Base-by-base conservation (phyloP, 108 stramenopile species). In the Poteriospumella lacustris region DNA sequence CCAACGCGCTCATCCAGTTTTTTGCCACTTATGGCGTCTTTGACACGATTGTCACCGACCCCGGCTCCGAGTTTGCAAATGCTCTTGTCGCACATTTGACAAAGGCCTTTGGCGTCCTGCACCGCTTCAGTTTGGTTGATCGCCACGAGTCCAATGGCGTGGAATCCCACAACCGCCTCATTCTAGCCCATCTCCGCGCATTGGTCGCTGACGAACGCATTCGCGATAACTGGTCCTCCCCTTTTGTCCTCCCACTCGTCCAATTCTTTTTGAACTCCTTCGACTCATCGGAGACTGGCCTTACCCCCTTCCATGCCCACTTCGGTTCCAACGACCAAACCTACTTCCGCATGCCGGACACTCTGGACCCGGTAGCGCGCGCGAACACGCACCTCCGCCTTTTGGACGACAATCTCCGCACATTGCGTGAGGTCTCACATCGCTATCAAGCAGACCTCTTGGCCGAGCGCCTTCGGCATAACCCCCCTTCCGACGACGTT, bases 111-210 rank as follows among this genome's bases (percentile, higher is more conserved):
- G 60, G 60, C 60, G 36, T 64, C 5, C n/a, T n/a, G 12, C 60
- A 64, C 24, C 15, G 15, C 60, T 64, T 64, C 60, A 64, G 60
- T 34, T 34, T 64, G 5, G 60, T 64, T 9, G 60, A 64, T 33
- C 15, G 60, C 9, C 60, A 64, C 60, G 29, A 64, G 24, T 64
- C 60, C 5, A 64, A 64, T 33, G 60, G 60, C 60, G 60, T 64
- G 12, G 60, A 64, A 33, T 26, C 33, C 9, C 28, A 26, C 29
- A 64, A 64, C 60, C 28, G 36, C 33, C 36, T 33, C 12, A 64
- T 64, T 33, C 31, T 64, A 5, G 3, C 33, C 29, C 60, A 64
- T 34, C 60, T 64, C 15, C 28, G 24, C 9, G n/a, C 60, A 34
- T 34, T 64, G 3, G 60, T 64, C 60, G 3, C 24, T 33, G 60